phyloP scores from a whole-genome alignment of 352 stramenopile genomes.

The Globisporangium cederbergense region DNA sequence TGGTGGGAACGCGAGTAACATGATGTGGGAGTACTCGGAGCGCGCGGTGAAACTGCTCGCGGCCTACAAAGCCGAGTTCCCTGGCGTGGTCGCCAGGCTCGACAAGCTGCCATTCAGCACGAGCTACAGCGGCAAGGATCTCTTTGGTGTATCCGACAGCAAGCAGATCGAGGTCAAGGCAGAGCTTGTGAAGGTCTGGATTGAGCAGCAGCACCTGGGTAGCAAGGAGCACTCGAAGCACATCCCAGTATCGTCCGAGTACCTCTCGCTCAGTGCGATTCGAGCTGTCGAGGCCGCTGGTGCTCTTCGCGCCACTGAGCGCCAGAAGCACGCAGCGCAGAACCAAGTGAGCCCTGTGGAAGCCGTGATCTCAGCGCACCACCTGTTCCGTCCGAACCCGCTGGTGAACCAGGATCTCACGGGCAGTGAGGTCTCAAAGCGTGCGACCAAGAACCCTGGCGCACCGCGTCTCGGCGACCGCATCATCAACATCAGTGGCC shows the following conservation, averaged over 20 bases:
- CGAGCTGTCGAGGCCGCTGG: conserved; percentile 90
- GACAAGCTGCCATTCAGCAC: conserved; percentile 84
- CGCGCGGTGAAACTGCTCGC: conserved; percentile 93
- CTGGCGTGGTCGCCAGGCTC: conserved; percentile 89
- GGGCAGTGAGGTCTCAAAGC: conserved; percentile 53
- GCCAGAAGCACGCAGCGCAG: conserved; percentile 39
- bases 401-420: conserved; percentile 81
- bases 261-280: conserved; percentile 91
- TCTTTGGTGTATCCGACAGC: conserved; percentile 79
- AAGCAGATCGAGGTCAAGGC: conserved; percentile 63
- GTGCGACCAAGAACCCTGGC: conserved; percentile 55
- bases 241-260: conserved; percentile 90
- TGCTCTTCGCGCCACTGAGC: conserved; percentile 60
- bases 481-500: conserved; percentile 96
- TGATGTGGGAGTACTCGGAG: conserved; percentile 96
- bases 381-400: conserved; percentile 73
- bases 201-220: conserved; percentile 89
- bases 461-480: conserved; percentile 93
- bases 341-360: conserved; percentile 38
- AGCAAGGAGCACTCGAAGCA: conserved; percentile 85
- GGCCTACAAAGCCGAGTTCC: conserved; percentile 93
- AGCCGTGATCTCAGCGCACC: conserved; percentile 34
- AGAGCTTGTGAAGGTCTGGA: conserved; percentile 90
- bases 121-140: conserved; percentile 84
- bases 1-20: conserved; percentile 19